Evolutionary conservation across 2,329 filamentous ascomycete species (phyloP).

Genomic region (Penicillium freii): DNA sequence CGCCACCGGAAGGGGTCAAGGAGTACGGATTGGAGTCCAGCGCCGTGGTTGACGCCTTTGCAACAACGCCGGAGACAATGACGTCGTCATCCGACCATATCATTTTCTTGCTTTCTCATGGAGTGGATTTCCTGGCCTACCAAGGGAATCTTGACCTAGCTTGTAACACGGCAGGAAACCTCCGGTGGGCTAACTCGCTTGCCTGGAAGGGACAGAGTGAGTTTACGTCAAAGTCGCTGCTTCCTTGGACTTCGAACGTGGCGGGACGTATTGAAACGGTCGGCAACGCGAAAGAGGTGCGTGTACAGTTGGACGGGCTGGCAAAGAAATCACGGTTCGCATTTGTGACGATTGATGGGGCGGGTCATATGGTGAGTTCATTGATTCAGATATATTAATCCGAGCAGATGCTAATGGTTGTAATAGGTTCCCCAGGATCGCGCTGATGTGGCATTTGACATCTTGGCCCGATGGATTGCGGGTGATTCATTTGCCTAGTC

Average conservation of each 20-base stretch:
- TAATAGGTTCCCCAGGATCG: neutral
- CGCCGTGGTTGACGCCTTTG: slow-evolving; percentile 13
- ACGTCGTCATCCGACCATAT: slow-evolving; percentile 15
- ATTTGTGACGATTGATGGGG: slow-evolving; percentile 14
- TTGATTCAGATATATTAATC: neutral
- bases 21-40: slow-evolving; percentile 14
- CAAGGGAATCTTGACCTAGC: slow-evolving; percentile 29
- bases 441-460: neutral
- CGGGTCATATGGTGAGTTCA: slow-evolving; percentile 14
- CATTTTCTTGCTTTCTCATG: slow-evolving; percentile 13
- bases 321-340: slow-evolving; percentile 12
- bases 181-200: slow-evolving; percentile 25
- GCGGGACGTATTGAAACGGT: slow-evolving; percentile 9
- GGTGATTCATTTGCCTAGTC: neutral
- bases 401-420: neutral
- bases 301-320: neutral
- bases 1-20: slow-evolving; percentile 9
- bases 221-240: slow-evolving; percentile 18
- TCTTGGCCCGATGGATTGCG: neutral
- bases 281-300: slow-evolving; percentile 14
- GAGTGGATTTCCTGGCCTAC: slow-evolving; percentile 24
- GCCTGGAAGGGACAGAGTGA: slow-evolving; percentile 26
- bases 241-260: slow-evolving; percentile 17
- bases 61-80: slow-evolving; percentile 7
- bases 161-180: slow-evolving; percentile 28